Conservation (phyloP, 208 protist species). For the Polymyxa betae region DNA sequence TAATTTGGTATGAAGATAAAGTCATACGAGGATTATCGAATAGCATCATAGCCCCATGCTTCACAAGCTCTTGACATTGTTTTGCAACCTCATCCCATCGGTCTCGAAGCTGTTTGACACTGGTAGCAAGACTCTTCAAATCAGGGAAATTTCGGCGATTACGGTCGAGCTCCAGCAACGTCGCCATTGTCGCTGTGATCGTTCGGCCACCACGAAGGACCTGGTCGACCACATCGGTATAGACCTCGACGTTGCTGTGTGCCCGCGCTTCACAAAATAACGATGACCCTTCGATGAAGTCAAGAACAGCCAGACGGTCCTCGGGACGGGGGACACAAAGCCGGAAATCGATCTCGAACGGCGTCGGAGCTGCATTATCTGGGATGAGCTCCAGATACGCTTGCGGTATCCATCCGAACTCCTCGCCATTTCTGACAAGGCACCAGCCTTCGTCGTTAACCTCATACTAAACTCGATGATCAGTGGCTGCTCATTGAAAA, state of each 20-base stretch:
- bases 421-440: conserved; percentile 16
- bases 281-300: not conserved
- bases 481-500: not conserved
- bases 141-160: conserved; percentile 46
- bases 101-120: not conserved
- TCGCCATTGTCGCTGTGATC: not conserved
- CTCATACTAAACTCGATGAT: not conserved
- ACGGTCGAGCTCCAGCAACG: conserved; percentile 1
- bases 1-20: not conserved
- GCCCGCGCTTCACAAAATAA: conserved; percentile 9
- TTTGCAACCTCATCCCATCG: not conserved
- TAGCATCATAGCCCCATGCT: not conserved
- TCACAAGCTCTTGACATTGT: not conserved
- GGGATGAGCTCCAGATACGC: not conserved
- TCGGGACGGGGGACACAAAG: not conserved
- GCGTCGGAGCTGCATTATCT: not conserved
- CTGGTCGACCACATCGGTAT: conserved; percentile 2
- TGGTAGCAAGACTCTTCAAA: not conserved
- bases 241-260: conserved; percentile 26
- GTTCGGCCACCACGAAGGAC: conserved; percentile 28
- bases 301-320: not conserved
- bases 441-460: conserved; percentile 47
- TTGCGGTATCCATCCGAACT: conserved; percentile 43
- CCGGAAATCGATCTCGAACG: conserved; percentile 30
- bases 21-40: not conserved